Evolutionary conservation across 1,284 basidiomycete species (phyloP), one percentile per base, ranked within the genome.

Genomic region (Kwoniella shivajii): DNA sequence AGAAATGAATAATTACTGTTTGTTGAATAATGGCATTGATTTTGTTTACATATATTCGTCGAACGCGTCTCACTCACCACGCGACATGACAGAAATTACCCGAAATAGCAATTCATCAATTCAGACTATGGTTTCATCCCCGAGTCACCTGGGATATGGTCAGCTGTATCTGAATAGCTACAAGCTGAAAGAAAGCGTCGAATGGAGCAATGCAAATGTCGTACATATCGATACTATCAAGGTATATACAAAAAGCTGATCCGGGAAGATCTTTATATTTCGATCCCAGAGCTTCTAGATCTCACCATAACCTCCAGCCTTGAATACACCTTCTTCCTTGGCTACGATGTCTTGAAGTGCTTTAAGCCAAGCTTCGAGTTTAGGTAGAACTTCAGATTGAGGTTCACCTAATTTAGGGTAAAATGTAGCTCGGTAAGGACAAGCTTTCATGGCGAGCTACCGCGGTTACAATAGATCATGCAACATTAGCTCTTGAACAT

Each of bases 371-470:
- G 84, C 85, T 39, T 80, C 80, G 42, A 97, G 82, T 64, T 89
- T 86, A 51, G 82, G 81, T 59, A 85, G 80, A 57, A 97, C 83
- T 65, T 84, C 84, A 30, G 86, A 87, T 48, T 83, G 79, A 2
- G 89, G 81, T 43, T 85, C 82, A 20, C 90, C 90, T 45, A 99
- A 85, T 78, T 96, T 97, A 44, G 82, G 81, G 78, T 93, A 97
- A 79, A 99, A 95, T 66, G 87, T 87, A 16, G 83, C 84, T 58
- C 94, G 89, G 79, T 91, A 91, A 0, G 95, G 95, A 80, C 93
- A 97, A 0, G 94, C 92, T 72, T 89, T 96, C 91, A 99, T 92
- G 5, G 95, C 95, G 44, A 94, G 84, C 90, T 93, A 71, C 44
- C n/a, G n/a, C n/a, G n/a, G n/a, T n/a, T n/a, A n/a, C n/a, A n/a